Conservation (phyloP, 2,329 filamentous ascomycete genomes). For the Apiospora koreana region DNA sequence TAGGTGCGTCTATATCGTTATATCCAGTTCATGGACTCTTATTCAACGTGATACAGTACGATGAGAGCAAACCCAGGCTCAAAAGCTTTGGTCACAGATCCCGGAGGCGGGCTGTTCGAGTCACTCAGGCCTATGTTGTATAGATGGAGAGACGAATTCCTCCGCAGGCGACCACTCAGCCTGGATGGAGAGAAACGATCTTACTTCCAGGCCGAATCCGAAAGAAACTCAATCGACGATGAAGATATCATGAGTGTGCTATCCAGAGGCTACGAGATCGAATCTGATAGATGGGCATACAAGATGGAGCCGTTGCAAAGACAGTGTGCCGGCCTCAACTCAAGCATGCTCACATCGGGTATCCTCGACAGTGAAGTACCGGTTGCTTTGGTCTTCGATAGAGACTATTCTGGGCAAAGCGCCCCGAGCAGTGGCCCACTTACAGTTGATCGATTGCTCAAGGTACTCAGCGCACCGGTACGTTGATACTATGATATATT, state of each 20-base stretch:
- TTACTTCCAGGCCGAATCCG: not conserved
- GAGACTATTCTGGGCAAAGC: not conserved
- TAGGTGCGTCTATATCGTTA: not conserved
- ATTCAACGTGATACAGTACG: not conserved
- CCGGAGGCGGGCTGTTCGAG: not conserved
- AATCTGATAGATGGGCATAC: not conserved
- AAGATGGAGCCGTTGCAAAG: not conserved
- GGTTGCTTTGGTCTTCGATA: not conserved
- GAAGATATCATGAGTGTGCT: not conserved
- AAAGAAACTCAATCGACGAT: not conserved
- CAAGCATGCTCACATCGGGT: not conserved
- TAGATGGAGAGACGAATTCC: not conserved
- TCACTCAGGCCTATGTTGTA: not conserved
- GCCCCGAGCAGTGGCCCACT: not conserved
- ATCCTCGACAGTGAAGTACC: not conserved
- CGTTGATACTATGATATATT: not conserved
- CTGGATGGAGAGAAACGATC: not conserved
- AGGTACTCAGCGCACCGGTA: not conserved
- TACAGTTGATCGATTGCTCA: not conserved
- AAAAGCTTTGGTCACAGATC: not conserved
- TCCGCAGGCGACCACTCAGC: not conserved
- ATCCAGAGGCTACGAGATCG: not conserved
- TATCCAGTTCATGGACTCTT: not conserved
- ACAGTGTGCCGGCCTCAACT: not conserved
- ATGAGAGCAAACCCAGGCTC: not conserved